Percentiles rank a stretch among this genome's conserved stretches.
phyloP scores from a whole-genome alignment of 306 rosid species.

The Castanea crenata region DNA sequence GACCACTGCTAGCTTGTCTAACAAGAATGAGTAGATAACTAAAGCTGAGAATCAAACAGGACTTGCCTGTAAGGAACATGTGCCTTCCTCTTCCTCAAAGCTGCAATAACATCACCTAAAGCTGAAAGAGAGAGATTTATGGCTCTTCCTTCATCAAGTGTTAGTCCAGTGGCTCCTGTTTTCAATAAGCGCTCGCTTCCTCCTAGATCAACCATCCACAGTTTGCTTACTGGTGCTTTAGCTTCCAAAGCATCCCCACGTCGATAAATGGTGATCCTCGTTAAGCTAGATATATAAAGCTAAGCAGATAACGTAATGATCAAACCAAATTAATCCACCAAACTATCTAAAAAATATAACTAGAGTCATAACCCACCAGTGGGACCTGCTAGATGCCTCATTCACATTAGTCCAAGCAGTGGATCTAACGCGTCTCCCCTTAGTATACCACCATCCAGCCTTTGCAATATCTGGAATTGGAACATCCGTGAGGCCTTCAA shows the following conservation, averaged over 20 bases:
- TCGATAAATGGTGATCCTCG: slow-evolving; percentile 78
- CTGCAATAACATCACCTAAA: slow-evolving; percentile 91
- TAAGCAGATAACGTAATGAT: slow-evolving; percentile 83
- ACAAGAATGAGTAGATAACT: slow-evolving; percentile 10
- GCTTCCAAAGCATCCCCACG: slow-evolving; percentile 51
- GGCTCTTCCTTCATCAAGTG: slow-evolving; percentile 94
- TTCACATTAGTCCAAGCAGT: slow-evolving; percentile 96
- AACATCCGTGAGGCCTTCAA: slow-evolving; percentile 92
- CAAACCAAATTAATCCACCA: slow-evolving; percentile 67
- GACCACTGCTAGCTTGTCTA: slow-evolving; percentile 6
- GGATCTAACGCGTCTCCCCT: slow-evolving; percentile 76
- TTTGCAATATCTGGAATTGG: slow-evolving; percentile 61
- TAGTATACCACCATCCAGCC: slow-evolving; percentile 86
- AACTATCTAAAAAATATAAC: slow-evolving; percentile 30
- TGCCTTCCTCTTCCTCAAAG: slow-evolving; percentile 77
- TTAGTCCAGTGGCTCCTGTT: slow-evolving; percentile 89
- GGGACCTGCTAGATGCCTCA: slow-evolving; percentile 95
- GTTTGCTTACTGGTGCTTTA: slow-evolving; percentile 62
- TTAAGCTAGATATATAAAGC: slow-evolving; percentile 98
- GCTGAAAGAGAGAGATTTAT: slow-evolving; percentile 98
- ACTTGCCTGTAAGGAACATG: slow-evolving; percentile 96
- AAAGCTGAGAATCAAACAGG: slow-evolving; percentile 22
- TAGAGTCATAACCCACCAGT: slow-evolving; percentile 77
- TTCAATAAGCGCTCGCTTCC: slow-evolving; percentile 90
- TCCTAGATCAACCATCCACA: slow-evolving; percentile 99